phyloP scores from a whole-genome alignment of 2,329 filamentous ascomycete species.

The Clonostachys rhizophaga region DNA sequence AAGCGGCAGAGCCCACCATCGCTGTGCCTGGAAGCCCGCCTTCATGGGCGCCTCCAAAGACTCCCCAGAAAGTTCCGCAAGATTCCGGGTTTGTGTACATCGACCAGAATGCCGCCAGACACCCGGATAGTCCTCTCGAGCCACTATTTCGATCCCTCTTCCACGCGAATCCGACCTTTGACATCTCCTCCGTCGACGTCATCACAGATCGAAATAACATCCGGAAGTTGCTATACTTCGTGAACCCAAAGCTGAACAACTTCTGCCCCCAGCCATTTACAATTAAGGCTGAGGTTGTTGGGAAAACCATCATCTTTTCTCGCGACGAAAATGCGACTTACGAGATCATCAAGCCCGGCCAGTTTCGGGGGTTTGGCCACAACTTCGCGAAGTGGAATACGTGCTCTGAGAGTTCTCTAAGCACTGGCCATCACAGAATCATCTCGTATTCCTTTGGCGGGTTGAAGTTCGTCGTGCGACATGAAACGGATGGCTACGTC shows the following conservation, averaged over 20 bases:
- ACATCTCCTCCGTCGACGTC: slow-evolving; percentile 29
- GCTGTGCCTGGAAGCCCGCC: slow-evolving; percentile 33
- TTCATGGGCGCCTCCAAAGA: slow-evolving; percentile 24
- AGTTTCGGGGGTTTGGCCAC: slow-evolving; percentile 35
- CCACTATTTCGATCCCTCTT: slow-evolving; percentile 39
- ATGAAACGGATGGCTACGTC: slow-evolving; percentile 37
- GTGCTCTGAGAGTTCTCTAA: slow-evolving; percentile 17
- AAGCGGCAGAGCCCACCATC: slow-evolving; percentile 31
- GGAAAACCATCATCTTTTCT: slow-evolving; percentile 29
- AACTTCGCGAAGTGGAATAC: slow-evolving; percentile 40
- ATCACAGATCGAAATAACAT: slow-evolving; percentile 42
- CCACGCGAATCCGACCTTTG: slow-evolving; percentile 26
- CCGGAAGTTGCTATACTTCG: slow-evolving; percentile 39
- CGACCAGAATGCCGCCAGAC: slow-evolving; percentile 37
- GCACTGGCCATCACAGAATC: slow-evolving; percentile 39
- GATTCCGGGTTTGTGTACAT: slow-evolving; percentile 36
- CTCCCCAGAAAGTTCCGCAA: slow-evolving; percentile 15
- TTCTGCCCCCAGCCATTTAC: slow-evolving; percentile 24
- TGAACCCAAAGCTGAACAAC: slow-evolving; percentile 17
- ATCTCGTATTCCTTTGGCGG: slow-evolving; percentile 35
- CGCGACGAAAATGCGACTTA: slow-evolving; percentile 21
- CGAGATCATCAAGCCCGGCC: slow-evolving; percentile 18
- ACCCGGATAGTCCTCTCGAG: slow-evolving; percentile 36
- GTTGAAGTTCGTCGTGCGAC: slow-evolving; percentile 31
- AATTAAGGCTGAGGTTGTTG: slow-evolving; percentile 31